Evolutionary conservation across 441 rosid species (phyloP), one percentile per base, ranked within the genome.

Genomic region (Populus hybrid): DNA sequence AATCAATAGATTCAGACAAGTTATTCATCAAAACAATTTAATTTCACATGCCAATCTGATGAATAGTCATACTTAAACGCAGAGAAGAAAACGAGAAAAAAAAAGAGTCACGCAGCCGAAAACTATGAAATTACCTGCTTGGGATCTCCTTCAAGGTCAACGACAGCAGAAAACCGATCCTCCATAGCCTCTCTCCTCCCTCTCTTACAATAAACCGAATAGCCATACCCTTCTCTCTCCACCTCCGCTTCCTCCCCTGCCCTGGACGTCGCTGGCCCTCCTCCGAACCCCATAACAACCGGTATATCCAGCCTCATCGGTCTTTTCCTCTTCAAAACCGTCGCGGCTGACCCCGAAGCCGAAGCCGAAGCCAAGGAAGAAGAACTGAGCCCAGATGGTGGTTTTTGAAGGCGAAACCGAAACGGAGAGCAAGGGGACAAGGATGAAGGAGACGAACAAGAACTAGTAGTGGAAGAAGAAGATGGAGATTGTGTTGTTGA

Each of bases 241-340:
- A 61, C 75, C 80, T 81, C 88, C 80, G 61, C 82, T 72, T 75
- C 69, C 64, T 59, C 75, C 14, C 70, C 68, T 35, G 38, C 81
- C 40, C 42, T 83, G 33, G 84, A 65, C 20, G 87, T 82, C 68
- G 85, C 79, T 68, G 28, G 76, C 61, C 80, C 73, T 14, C 76
- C 82, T 31, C 78, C 78, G 10, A 80, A 64, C 14, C 82, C 88
- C 77, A 85, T 3, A 9, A 83, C 66, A 2, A 71, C 73, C 9
- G 92, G 90, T 72, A 93, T 84, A 67, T 85, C 85, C 71, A 95
- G 85, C 90, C 83, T 91, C 66, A 87, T 78, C 6, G 99, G 98
- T 53, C 98, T 81, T 74, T 93, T 93, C 82, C 96, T 80, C 90
- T 92, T 95, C 80, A 84, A 72, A 38, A 78, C 76, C 65, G 93